phyloP scores from a whole-genome alignment of 768 basidiomycete genomes.

The Pleurotus eryngii region DNA sequence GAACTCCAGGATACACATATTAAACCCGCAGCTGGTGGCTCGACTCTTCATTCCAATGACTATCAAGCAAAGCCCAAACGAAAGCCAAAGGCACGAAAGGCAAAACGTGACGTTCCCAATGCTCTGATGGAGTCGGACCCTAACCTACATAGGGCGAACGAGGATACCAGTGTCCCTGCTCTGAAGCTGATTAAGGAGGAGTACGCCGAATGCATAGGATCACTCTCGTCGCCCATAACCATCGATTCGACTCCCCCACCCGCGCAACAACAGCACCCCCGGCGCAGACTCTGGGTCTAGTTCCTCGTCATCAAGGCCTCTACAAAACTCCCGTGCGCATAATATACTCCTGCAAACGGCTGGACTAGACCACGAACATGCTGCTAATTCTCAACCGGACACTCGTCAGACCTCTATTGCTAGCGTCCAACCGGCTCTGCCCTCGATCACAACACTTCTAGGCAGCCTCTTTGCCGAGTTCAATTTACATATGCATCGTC shows the following conservation, averaged over 20 bases:
- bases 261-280: neutral
- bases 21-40: neutral
- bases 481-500: too few species aligned
- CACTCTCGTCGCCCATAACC: neutral
- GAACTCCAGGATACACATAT: neutral
- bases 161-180: neutral
- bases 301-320: neutral
- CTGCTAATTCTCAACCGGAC: neutral
- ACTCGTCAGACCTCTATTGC: too few species aligned
- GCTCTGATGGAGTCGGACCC: neutral
- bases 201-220: neutral
- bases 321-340: neutral
- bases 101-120: neutral
- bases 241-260: neutral
- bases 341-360: neutral
- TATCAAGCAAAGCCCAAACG: neutral
- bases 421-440: too few species aligned
- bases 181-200: neutral
- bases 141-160: neutral
- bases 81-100: neutral
- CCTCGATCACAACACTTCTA: too few species aligned
- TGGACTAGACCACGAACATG: neutral
- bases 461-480: too few species aligned
- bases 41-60: neutral
- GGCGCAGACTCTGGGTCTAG: neutral